phyloP scores from a whole-genome alignment of 2,329 filamentous ascomycete species.

The Diplocarpon rosae region DNA sequence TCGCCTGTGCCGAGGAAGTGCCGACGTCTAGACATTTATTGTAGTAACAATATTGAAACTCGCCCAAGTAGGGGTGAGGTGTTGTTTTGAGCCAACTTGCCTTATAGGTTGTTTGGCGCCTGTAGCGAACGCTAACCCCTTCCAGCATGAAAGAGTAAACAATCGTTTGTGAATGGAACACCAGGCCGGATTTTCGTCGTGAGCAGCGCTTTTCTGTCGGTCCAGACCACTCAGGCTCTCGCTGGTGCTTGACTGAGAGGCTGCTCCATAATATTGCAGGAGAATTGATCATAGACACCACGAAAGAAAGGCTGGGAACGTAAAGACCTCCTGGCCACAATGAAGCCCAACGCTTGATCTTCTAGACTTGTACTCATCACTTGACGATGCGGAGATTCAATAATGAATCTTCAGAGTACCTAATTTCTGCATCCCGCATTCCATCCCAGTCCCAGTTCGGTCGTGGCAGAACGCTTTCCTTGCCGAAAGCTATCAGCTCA shows the following conservation, averaged over 20 bases:
- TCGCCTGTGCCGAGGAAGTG: no score
- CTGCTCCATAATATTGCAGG: conserved; percentile 14
- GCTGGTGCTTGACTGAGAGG: conserved; percentile 13
- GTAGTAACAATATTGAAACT: no score
- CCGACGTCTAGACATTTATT: no score
- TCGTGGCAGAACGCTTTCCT: background rate
- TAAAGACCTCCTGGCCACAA: conserved; percentile 12
- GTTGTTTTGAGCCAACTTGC: no score
- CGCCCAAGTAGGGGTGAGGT: no score
- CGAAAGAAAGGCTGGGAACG: conserved; percentile 11
- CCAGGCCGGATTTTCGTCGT: conserved; percentile 6
- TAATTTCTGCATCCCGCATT: background rate
- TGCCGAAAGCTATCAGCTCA: background rate
- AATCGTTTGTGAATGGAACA: no score
- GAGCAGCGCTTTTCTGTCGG: conserved; percentile 20
- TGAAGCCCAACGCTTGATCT: conserved; percentile 2
- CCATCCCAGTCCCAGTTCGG: background rate
- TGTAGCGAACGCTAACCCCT: background rate
- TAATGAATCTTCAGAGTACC: background rate
- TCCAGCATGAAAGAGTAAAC: no score
- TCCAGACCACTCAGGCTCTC: conserved; percentile 19
- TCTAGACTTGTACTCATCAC: background rate
- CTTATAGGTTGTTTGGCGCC: background rate
- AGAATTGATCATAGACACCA: conserved; percentile 5
- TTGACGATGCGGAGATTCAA: background rate